These are phyloP conservation scores for Musa troglodytarum DNA, from an alignment of 176 grass and related monocot genomes.

Conservation along the genomic window DNA sequence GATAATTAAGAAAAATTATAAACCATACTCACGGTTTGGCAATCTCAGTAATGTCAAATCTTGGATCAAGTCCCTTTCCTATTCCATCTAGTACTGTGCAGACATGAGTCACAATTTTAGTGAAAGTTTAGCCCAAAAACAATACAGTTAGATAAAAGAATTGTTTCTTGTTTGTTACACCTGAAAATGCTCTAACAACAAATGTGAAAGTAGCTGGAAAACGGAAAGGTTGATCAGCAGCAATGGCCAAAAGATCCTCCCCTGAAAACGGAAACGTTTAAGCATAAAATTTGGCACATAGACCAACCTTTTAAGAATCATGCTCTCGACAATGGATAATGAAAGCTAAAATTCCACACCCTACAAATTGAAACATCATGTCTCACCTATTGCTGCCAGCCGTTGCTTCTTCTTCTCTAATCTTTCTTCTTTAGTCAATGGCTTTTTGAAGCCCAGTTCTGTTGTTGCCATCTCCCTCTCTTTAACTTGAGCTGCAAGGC, in stretches of 20 bases:
- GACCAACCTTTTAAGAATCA: slow-evolving; percentile 22
- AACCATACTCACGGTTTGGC: slow-evolving; percentile 74
- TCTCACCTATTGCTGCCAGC: slow-evolving; percentile 87
- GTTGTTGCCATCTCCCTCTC: slow-evolving; percentile 63
- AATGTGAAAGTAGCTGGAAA: slow-evolving; percentile 99
- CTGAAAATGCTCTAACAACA: slow-evolving; percentile 99
- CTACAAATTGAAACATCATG: slow-evolving; percentile 6
- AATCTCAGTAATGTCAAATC: slow-evolving; percentile 99
- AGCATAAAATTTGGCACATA: slow-evolving; percentile 13
- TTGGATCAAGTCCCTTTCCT: slow-evolving; percentile 95
- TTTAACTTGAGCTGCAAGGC: slow-evolving; percentile 71
- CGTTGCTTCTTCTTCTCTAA: slow-evolving; percentile 95
- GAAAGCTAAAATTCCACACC: neutral
- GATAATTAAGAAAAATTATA: slow-evolving; percentile 18
- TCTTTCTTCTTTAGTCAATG: slow-evolving; percentile 66
- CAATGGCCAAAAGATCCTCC: slow-evolving; percentile 94
- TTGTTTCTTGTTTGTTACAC: slow-evolving; percentile 22
- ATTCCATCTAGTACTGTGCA: slow-evolving; percentile 96
- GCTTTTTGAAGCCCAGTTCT: slow-evolving; percentile 85
- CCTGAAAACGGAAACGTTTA: slow-evolving; percentile 12
- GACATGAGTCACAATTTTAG: slow-evolving; percentile 3
- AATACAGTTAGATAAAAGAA: neutral
- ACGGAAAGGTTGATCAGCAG: slow-evolving; percentile 94
- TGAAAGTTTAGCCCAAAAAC: neutral
- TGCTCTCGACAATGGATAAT: neutral